These are phyloP conservation scores for Chrysosporium queenslandicum DNA, from an alignment of 2,329 filamentous ascomycete species.

Conservation along the genomic window DNA sequence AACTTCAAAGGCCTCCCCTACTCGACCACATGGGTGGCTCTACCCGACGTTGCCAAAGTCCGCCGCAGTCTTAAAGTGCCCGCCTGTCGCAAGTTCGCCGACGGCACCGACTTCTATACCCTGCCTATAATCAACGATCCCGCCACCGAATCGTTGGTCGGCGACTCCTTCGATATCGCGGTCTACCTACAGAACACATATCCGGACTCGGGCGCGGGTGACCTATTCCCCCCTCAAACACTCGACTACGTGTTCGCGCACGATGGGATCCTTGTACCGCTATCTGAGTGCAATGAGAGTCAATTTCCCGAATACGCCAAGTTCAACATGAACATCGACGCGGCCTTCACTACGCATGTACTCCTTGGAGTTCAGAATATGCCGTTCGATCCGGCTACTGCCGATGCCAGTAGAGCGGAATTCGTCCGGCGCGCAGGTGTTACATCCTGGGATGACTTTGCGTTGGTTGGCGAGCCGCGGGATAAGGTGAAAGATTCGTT, in stretches of 20 bases:
- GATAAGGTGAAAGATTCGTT: conserved; percentile 35
- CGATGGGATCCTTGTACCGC: conserved; percentile 28
- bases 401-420: conserved; percentile 37
- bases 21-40: conserved; percentile 43
- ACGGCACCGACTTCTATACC: conserved; percentile 51
- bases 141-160: conserved; percentile 35
- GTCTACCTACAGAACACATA: conserved; percentile 47
- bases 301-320: conserved; percentile 34
- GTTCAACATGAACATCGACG: conserved; percentile 50
- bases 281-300: conserved; percentile 26
- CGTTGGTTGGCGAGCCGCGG: conserved; percentile 33
- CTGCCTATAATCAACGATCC: conserved; percentile 49
- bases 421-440: conserved; percentile 42
- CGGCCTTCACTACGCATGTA: conserved; percentile 42
- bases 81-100: conserved; percentile 45
- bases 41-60: conserved; percentile 44
- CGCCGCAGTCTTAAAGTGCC: conserved; percentile 41
- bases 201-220: conserved; percentile 36
- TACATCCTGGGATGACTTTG: conserved; percentile 33
- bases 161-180: conserved; percentile 59
- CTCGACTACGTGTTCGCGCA: conserved; percentile 35
- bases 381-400: conserved; percentile 44
- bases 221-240: conserved; percentile 40
- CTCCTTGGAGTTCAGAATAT: conserved; percentile 35
- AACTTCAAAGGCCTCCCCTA: conserved; percentile 43